A percentile compares a stretch with the other conserved stretches of the same genome.
Conservation (phyloP, 805 yeast species). For the Lipomyces chichibuensis region DNA sequence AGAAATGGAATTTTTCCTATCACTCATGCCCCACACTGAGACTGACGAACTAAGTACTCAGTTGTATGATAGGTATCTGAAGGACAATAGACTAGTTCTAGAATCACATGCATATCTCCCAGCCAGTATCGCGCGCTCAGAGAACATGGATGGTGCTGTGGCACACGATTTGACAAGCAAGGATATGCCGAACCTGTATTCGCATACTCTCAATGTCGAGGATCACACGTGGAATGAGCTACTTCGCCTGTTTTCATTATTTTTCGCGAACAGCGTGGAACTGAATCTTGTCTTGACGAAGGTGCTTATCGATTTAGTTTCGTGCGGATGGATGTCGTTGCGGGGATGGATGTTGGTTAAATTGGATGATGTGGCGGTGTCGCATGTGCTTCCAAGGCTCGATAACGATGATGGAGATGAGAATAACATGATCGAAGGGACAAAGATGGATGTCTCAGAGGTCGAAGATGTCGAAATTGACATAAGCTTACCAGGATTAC, state of each 20-base stretch:
- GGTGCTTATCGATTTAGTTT: constrained; percentile 37
- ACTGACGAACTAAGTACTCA: constrained; percentile 16
- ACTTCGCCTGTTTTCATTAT: constrained; percentile 20
- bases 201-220: constrained; percentile 19
- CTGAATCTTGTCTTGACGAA: constrained; percentile 39
- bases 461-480: constrained; percentile 2
- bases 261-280: constrained; percentile 39
- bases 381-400: constrained; percentile 20
- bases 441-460: not conserved
- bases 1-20: constrained; percentile 30
- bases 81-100: constrained; percentile 27
- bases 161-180: not conserved
- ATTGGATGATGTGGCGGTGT: constrained; percentile 27
- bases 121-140: not conserved
- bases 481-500: not conserved
- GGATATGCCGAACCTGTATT: constrained; percentile 10
- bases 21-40: constrained; percentile 20
- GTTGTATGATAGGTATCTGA: constrained; percentile 31
- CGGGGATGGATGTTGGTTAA: constrained; percentile 36
- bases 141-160: not conserved
- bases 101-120: constrained; percentile 35
- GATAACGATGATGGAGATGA: constrained; percentile 15
- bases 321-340: constrained; percentile 38
- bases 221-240: constrained; percentile 25
- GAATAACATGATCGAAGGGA: not conserved